Conservation (phyloP, 257 asterid genomes). For the Petunia secreta region DNA sequence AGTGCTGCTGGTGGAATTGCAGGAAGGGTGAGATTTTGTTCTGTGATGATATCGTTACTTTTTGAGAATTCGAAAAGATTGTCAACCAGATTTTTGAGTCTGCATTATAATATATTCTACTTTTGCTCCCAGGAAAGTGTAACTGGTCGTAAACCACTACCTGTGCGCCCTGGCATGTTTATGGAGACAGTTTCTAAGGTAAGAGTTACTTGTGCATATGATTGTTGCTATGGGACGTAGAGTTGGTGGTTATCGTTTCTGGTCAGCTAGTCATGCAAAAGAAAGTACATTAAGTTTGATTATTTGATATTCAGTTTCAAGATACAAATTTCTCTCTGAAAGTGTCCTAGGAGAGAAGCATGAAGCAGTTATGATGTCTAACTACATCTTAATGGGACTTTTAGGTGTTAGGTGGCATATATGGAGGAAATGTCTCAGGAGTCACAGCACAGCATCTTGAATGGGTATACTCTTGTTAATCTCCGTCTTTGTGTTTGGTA, state of each 20-base stretch:
- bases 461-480: constrained; percentile 57
- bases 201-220: constrained; percentile 30
- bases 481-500: neutral
- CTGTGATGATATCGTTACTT: neutral
- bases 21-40: constrained; percentile 67
- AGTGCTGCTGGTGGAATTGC: constrained; percentile 55
- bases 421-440: constrained; percentile 76
- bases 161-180: constrained; percentile 99
- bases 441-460: constrained; percentile 92
- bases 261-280: neutral
- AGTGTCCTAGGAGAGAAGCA: neutral
- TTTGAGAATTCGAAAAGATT: constrained; percentile 1
- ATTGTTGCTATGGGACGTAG: neutral
- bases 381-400: constrained; percentile 33
- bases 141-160: constrained; percentile 71
- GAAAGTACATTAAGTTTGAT: neutral
- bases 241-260: constrained; percentile 7
- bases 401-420: constrained; percentile 90
- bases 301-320: neutral
- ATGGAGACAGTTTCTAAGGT: constrained; percentile 98
- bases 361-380: constrained; percentile 25
- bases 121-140: constrained; percentile 72
- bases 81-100: constrained; percentile 22
- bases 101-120: constrained; percentile 40
- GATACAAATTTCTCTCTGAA: neutral